Evolutionary conservation across 2,329 filamentous ascomycete species (phyloP), one percentile per base, ranked within the genome.

Genomic region (Ceratocystis papillata): DNA sequence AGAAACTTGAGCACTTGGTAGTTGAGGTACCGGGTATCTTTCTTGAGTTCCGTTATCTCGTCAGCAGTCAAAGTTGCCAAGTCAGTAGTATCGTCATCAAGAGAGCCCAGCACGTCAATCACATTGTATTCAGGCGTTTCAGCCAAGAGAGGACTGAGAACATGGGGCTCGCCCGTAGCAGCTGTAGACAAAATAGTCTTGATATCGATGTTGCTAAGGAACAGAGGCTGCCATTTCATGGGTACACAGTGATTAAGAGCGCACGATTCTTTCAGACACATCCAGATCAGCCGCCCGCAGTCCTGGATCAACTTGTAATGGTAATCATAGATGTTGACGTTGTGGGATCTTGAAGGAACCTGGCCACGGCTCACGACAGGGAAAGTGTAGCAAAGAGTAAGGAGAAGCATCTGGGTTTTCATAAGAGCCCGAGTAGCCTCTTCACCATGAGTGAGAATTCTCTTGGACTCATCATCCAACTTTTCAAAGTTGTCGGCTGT

Each of bases 251-350:
- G 86, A 69, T 88, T 83, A 57, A 96, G 79, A 0, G 87, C 78
- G 45, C 92, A 88, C 70, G 95, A 89, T 74, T 99, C 93, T 75
- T 87, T 87, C n/a, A 96, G 81, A 67, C 90, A 88, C 64, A 87
- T 87, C 53, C 88, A 83, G 69, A 96, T 82, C 17, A 99, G 77
- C 28, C 86, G 85, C 2, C 90, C 91, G 44, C 97, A 81, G 30
- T 85, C 85, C 69, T 84, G 82, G 28, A 96, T 81, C 46, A 96
- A 77, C n/a, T 80, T 76, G 57, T 84, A 79, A 73, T 96, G 96
- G 73, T 90, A 87, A 73, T 97, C 93, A 41, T 87, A 90, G 25
- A 96, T 81, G 72, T 96, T 96, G 70, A 95, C 82, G 30, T 85
- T 82, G 65, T 83, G 85, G 71, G 96, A 88, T 10, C 45, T 50